Base-by-base conservation (phyloP, 2,329 filamentous ascomycete species). In the Botrytis fabae region DNA sequence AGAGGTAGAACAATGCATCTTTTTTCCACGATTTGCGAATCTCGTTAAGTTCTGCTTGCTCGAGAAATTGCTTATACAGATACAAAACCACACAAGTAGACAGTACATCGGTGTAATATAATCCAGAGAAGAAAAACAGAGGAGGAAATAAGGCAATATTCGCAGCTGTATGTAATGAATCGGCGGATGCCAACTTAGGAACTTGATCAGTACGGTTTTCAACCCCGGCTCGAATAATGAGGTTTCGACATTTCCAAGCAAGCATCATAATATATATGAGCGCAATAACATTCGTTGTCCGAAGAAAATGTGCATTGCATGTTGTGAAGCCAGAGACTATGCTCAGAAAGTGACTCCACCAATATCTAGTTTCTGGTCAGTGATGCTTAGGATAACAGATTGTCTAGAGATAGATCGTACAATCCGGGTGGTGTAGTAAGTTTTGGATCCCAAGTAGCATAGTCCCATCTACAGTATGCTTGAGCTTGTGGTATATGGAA, bases 361-460 rank as follows among this genome's bases (percentile, higher is more conserved):
- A 66, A 28, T 66, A 66, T 51, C 64, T 66, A 38, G 69, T 32
- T 64, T 62, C 79, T 79, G 20, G 78, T 81, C 69, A 70, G 68
- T 68, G 64, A 69, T 40, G n/a, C 32, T 40, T 20, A 42, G 18
- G 9, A 40, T 14, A 18, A 10, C 8, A 32, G 25, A 20, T 35
- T 42, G n/a, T 25, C 38, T 54, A 8, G 14, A 51, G 72, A 80
- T 79, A 35, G 79, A 72, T 82, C 85, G 81, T 85, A 94, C 84
- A 99, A 84, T 48, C 95, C 96, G 0, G 96, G 95, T 0, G 96
- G 96, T 1, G 96, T 99, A 0, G 96, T 99, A 80, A 99, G 96
- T 81, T 98, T 99, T 74, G 95, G 92, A 82, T 99, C 95, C 96
- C 96, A 99, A 72, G 93, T 86, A 20, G 82, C 81, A 84, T 92